Percentiles rank a stretch among this genome's conserved stretches.
phyloP scores from a whole-genome alignment of 2,329 filamentous ascomycete species.

The Arthrobotrys entomopaga region DNA sequence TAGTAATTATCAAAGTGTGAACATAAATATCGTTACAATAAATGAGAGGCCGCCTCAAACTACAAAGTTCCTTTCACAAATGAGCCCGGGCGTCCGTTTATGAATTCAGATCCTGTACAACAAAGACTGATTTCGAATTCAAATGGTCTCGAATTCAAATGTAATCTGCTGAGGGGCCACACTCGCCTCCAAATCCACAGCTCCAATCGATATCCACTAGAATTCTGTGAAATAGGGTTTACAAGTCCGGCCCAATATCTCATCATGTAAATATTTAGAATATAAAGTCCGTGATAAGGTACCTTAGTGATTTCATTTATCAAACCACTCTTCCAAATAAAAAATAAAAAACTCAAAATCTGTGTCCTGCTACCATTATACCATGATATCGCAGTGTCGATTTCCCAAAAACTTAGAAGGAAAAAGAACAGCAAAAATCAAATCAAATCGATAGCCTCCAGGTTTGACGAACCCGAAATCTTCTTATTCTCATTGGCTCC shows the following conservation, averaged over 20 bases:
- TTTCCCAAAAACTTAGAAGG: background rate
- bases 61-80: no score
- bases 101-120: no score
- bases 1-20: no score
- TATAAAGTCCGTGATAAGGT: conserved; percentile 15
- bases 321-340: conserved; percentile 6
- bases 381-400: conserved; percentile 1
- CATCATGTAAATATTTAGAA: background rate
- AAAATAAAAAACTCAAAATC: conserved; percentile 39
- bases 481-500: conserved; percentile 3
- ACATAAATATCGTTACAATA: no score
- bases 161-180: background rate
- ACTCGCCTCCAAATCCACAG: background rate
- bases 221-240: no score
- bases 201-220: background rate
- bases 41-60: no score
- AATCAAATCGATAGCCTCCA: no score
- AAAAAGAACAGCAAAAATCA: background rate
- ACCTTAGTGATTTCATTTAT: background rate
- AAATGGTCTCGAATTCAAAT: no score
- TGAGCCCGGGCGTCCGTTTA: no score
- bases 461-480: no score
- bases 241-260: background rate
- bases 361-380: conserved; percentile 33
- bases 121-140: no score